A percentile compares a stretch with the other conserved stretches of the same genome.
phyloP scores from a whole-genome alignment of 1,139 yeast species.

The Kluyveromyces sp. region DNA sequence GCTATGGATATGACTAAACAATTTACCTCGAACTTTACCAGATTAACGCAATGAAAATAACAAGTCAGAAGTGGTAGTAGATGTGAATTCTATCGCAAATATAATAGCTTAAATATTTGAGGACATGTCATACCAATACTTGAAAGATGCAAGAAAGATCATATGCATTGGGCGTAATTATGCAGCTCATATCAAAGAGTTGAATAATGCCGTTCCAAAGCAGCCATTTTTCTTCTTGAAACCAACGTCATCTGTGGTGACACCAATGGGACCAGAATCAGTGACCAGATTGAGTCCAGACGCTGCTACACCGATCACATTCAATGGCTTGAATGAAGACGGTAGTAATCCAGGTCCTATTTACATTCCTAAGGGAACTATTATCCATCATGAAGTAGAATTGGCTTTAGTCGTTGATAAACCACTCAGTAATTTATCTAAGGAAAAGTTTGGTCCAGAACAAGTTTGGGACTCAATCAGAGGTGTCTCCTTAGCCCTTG shows the following conservation, averaged over 20 bases:
- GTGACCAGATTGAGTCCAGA: conserved; percentile 5
- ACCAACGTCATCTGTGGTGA: conserved; percentile 62
- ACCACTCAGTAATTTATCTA: conserved; percentile 53
- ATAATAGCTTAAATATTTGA: too few species aligned
- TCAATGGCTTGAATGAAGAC: conserved; percentile 20
- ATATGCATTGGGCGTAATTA: conserved; percentile 95
- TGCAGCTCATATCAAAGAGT: conserved; percentile 87
- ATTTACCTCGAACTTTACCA: too few species aligned
- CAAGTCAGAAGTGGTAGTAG: too few species aligned
- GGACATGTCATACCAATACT: conserved; percentile 42
- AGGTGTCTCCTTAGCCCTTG: conserved; percentile 83
- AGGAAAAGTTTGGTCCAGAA: conserved; percentile 45
- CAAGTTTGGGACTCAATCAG: conserved; percentile 74
- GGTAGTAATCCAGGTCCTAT: conserved; percentile 54
- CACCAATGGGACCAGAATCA: conserved; percentile 18
- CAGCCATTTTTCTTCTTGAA: conserved; percentile 89
- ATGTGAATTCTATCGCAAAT: too few species aligned
- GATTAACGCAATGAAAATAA: too few species aligned
- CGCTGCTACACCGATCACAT: conserved; percentile 10
- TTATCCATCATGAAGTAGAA: conserved; percentile 90
- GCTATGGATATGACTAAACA: too few species aligned
- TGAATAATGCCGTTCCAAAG: conserved; percentile 70
- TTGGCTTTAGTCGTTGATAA: conserved; percentile 70
- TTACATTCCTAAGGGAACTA: conserved; percentile 70
- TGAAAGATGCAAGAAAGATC: conserved; percentile 66